Base-by-base conservation (phyloP, 2,329 filamentous ascomycete species). In the Sarocladiaceae sp. region DNA sequence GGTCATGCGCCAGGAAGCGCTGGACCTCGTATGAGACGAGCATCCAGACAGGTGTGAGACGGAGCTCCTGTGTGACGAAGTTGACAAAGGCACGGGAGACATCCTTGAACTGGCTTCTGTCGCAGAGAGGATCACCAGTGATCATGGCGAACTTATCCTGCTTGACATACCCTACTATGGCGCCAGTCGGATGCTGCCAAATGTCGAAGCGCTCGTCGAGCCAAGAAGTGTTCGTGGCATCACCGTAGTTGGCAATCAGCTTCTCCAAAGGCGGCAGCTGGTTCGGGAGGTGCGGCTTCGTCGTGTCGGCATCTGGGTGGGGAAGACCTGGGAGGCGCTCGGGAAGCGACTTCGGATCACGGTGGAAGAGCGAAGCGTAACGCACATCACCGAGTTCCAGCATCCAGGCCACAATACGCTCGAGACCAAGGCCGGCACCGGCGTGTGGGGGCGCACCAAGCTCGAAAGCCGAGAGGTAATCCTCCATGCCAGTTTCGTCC, bases 201-300 rank as follows among this genome's bases (percentile, higher is more conserved):
- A 95, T 82, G 57, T 87, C 76, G 61, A 90, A 95, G 6, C 88
- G 82, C 6, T 89, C 85, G 60, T 96, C 90, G 6, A 93, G 77
- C 88, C 89, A 96, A 0, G 88, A 93, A 0, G 90, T 96, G 58
- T 95, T 94, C 40, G 88, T 89, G 2, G 90, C 88, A 63, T 96
- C 90, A 50, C 90, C 90, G 54, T 96, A 96, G 63, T 96, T 96
- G 58, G 88, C 88, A 61, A 96, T 89, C 33, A 96, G 80, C 59
- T 95, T 85, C 60, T 90, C 87, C 4, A 96, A 61, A 0, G 87
- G 74, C 43, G 89, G 89, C 44, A 85, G 69, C 41, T 82, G 72
- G 57, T 68, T 72, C 46, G 65, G 72, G 52, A 64, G 52, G 10
- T 64, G 64, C 37, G 60, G 58, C 52, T 68, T 66, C 11, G 66